Conservation (phyloP, 768 basidiomycete species). For the Phlebiopsis gigantea region DNA sequence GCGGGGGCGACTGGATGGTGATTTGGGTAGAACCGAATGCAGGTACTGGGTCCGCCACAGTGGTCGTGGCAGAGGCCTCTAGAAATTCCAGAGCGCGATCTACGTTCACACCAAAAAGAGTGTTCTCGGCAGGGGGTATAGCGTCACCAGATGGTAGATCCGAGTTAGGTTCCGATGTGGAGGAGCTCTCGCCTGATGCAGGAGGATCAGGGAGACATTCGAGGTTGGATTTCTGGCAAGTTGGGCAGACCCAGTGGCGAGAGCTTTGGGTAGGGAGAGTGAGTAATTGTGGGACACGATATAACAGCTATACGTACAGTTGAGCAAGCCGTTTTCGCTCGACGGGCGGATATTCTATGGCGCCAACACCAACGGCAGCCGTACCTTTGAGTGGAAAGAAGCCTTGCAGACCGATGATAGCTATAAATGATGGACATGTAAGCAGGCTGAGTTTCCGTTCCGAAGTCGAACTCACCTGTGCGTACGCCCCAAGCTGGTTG, state of each 20-base stretch:
- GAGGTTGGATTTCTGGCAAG: constrained; percentile 62
- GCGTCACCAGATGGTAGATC: not conserved
- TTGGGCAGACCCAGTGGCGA: constrained; percentile 74
- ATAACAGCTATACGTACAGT: constrained; percentile 44
- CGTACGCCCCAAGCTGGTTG: constrained; percentile 98
- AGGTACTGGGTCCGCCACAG: constrained; percentile 8
- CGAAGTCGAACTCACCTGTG: constrained; percentile 52
- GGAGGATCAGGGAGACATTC: constrained; percentile 68
- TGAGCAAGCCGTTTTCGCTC: constrained; percentile 77
- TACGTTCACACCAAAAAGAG: not conserved
- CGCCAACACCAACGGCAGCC: constrained; percentile 82
- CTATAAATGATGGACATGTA: constrained; percentile 33
- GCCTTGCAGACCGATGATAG: constrained; percentile 83
- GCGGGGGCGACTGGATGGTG: constrained; percentile 12
- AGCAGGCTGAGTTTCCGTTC: not conserved
- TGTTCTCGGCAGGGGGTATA: not conserved
- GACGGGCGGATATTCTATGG: constrained; percentile 67
- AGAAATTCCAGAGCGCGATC: constrained; percentile 1
- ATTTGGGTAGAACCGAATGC: not conserved
- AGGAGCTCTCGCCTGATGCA: not conserved
- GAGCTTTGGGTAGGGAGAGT: constrained; percentile 43
- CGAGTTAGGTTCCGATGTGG: not conserved
- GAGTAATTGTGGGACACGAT: not conserved
- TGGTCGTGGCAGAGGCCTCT: constrained; percentile 9
- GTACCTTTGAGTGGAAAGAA: constrained; percentile 89